Conservation (phyloP, 2,329 filamentous ascomycete genomes). For the Akanthomyces uredinophilus region DNA sequence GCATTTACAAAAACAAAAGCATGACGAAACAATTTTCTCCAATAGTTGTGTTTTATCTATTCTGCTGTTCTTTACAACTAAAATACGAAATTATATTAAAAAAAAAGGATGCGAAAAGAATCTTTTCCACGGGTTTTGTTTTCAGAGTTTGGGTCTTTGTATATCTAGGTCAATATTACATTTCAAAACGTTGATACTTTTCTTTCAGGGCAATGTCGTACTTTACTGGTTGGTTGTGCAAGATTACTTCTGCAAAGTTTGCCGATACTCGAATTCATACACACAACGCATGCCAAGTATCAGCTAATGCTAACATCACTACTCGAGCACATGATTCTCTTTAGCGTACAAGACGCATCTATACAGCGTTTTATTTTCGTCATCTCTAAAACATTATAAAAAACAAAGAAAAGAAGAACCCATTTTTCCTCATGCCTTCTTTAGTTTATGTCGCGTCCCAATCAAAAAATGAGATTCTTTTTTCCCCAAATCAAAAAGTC, state of each 20-base stretch:
- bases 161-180: too few species aligned
- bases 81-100: neutral
- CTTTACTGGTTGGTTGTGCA: too few species aligned
- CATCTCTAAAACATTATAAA: slow-evolving; percentile 15
- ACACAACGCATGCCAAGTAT: too few species aligned
- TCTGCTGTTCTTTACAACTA: neutral
- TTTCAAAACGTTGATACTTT: neutral
- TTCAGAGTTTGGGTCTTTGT: neutral
- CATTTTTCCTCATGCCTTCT: slow-evolving; percentile 12
- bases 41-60: neutral
- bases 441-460: slow-evolving; percentile 10
- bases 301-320: too few species aligned
- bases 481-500: slow-evolving; percentile 9
- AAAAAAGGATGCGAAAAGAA: neutral
- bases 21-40: neutral
- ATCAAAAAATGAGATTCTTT: slow-evolving; percentile 8
- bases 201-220: too few species aligned
- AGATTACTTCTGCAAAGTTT: too few species aligned
- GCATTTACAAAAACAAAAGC: neutral
- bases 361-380: slow-evolving; percentile 14
- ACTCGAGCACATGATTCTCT: neutral
- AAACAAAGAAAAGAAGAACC: slow-evolving; percentile 11
- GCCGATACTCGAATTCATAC: too few species aligned
- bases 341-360: slow-evolving; percentile 3
- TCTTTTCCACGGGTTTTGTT: neutral